Base-by-base conservation (phyloP, 768 basidiomycete species). In the Naganishia vaughanmartiniae region DNA sequence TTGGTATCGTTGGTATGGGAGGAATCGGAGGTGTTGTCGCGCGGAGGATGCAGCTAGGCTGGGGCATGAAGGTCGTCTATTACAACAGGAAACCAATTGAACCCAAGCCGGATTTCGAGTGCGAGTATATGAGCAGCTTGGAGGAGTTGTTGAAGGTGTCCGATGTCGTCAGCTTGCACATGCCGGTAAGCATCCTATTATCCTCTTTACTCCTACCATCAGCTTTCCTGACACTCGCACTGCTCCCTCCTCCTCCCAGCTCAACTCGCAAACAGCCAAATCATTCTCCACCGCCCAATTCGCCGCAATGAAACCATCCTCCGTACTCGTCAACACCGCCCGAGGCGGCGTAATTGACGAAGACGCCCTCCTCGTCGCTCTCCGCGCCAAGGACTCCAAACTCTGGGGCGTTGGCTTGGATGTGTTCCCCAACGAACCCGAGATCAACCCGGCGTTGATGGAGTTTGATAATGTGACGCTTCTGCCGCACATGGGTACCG, bases 331-430 rank as follows among this genome's bases (percentile, higher is more conserved):
- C 73, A 93, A 93, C 80, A 93, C 92, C 2, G 92, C 92, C 28
- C 83, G 93, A n/a, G 93, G 93, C 15, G 93, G 90, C 76, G 87
- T 95, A 31, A 85, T 95, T 39, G 91, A 94, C 73, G 91, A 95
- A 81, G 87, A 86, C 6, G 93, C 92, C 9, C 84, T 96, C 83
- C 89, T 95, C 72, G 85, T 85, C 30, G 92, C 92, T 24, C 81
- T 96, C 66, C 87, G 42, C 15, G 42, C 92, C 76, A 88, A 89
- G 74, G 92, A 91, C 15, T 90, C 94, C 80, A 91, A 93, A 78
- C 48, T 58, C 48, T 57, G 68, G 42, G 89, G 89, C 4, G 90
- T 90, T 24, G 92, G 92, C 12, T 83, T 94, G 42, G 92, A 94
- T 74, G 92, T 93, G 24, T 93, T 73, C 82, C 91, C 92, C 6